Evolutionary conservation across 2,329 filamentous ascomycete genomes (phyloP), one percentile per base, ranked within the genome.

Genomic region (Aspergillus novofumigatus): DNA sequence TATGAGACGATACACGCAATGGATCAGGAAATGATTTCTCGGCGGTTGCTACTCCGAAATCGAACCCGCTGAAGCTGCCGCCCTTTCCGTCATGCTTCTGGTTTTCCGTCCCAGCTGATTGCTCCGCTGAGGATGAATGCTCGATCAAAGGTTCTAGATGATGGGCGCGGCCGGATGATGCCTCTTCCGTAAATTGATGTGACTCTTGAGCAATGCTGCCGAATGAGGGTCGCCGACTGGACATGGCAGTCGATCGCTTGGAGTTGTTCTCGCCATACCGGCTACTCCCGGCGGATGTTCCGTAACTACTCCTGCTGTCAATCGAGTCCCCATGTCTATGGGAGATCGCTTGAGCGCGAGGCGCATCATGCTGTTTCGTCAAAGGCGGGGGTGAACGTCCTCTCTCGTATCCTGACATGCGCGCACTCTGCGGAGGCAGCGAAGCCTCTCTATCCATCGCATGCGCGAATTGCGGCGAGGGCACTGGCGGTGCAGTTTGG

Each of bases 241-340:
- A 70, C 45, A 66, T 64, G 20, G 70, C 66, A 1, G 70, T 72
- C 9, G 72, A 75, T 25, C 66, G 60, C 57, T 70, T 53, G 4
- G 67, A 67, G 51, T 55, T 56, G 38, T 55, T 60, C 23, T 69
- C 68, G 23, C 69, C 72, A 59, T 75, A 72, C 7, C 72, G 70
- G 20, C 69, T 70, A 55, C 74, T 77, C n/a, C 70, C 69, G 29
- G 74, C 62, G 1, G 75, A 77, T 0, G 75, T 74, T 21, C 73
- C 67, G 54, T 75, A 76, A 56, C 75, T 77, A 52, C 74, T 74
- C 44, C 67, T 70, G 54, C 70, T 74, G 23, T 70, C 71, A 17
- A 67, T 60, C 1, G 72, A 75, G 9, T 68, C 63, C 1, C 57
- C 64, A 45, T 66, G 56, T 52, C 59, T 65, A 53, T 67, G 65